Evolutionary conservation across 2,329 filamentous ascomycete species (phyloP), one percentile per base, ranked within the genome.

Genomic region (Diaporthe nobilis): DNA sequence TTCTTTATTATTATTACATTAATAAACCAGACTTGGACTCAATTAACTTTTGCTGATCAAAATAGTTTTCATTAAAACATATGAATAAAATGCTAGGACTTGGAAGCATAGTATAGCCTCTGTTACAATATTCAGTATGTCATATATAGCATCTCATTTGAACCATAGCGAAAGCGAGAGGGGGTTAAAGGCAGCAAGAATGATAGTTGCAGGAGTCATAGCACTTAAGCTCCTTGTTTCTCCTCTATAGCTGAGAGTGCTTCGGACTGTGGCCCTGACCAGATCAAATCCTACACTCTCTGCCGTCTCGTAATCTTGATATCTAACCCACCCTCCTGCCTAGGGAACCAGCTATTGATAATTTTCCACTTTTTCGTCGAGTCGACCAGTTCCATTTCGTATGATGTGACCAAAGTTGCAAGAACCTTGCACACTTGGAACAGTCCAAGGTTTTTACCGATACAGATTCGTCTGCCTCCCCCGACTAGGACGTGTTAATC

Each of bases 381-480:
- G 20, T 53, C 34, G 15, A 55, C 34, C 3, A 65, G 37, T 42
- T 73, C 71, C 47, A 87, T 89, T 83, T 94, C 90, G 78, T 94
- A 94, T 76, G 90, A 86, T 80, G 92, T 85, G 82, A 94, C 81
- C 80, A 94, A 80, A 72, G 85, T 88, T 53, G 90, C 90, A 28
- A 92, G 87, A 61, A 92, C 81, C 85, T 92, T 92, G 82, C 92
- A 92, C 75, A 92, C 90, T 85, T 92, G 90, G 78, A 92, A 78
- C 79, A 92, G 79, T 75, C 88, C 90, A 51, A 92, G 92, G 76
- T 92, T 92, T 87, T 91, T 92, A 58, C 93, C 93, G 84, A 87
- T 93, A 78, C 93, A 95, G 1, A 93, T 94, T 78, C 93, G 85
- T 17, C 90, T 89, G 0, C 93, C 93, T 82, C 92, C 92, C 2